phyloP scores from a whole-genome alignment of 768 basidiomycete genomes.

The Lactarius sanguifluus region DNA sequence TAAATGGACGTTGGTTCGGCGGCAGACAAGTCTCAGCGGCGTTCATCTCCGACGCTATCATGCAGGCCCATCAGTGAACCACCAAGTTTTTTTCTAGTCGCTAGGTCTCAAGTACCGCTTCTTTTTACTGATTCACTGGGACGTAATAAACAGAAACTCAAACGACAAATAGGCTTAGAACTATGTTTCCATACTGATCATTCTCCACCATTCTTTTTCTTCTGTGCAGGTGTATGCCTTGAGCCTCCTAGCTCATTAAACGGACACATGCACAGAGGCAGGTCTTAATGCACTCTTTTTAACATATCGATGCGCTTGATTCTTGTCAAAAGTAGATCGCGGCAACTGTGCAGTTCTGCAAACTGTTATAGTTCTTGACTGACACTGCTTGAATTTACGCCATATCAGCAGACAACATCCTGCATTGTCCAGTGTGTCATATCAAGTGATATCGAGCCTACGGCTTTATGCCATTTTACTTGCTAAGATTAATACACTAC shows the following conservation, averaged over 20 bases:
- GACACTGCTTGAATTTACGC: constrained; percentile 19
- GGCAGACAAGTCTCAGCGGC: constrained; percentile 83
- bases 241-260: constrained; percentile 24
- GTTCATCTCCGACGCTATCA: constrained; percentile 91
- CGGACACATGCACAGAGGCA: constrained; percentile 29
- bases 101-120: constrained; percentile 25
- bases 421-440: constrained; percentile 4
- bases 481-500: constrained; percentile 22
- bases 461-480: constrained; percentile 3
- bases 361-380: constrained; percentile 13
- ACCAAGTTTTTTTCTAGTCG: constrained; percentile 13
- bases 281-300: constrained; percentile 29
- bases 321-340: constrained; percentile 28
- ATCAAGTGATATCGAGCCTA: constrained; percentile 14
- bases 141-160: constrained; percentile 25
- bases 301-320: constrained; percentile 29
- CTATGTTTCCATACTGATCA: constrained; percentile 31
- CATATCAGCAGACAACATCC: constrained; percentile 15
- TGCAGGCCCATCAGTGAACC: constrained; percentile 82
- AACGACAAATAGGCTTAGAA: constrained; percentile 25
- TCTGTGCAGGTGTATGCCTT: constrained; percentile 30
- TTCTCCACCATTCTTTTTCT: constrained; percentile 22
- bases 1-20: constrained; percentile 97
- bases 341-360: constrained; percentile 21
- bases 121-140: constrained; percentile 30